Percentiles rank a stretch among this genome's conserved stretches.
Evolutionary conservation across 352 stramenopile genomes (phyloP).

Genomic region (Phytophthora aleatoria): DNA sequence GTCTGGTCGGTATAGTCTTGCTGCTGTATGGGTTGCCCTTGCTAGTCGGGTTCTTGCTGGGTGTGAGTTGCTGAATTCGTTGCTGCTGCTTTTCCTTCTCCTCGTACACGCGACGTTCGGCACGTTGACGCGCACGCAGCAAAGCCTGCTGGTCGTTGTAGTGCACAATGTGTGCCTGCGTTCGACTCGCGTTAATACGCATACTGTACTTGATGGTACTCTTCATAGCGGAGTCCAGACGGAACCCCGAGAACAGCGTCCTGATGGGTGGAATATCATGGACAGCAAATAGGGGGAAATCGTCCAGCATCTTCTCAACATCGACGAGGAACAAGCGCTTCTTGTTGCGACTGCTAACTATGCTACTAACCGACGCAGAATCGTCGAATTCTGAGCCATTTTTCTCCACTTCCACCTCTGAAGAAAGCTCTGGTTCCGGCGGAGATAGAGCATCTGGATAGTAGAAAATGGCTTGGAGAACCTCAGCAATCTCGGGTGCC

Average conservation of each 20-base stretch:
- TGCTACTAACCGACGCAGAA: constrained; percentile 22
- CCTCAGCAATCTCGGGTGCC: constrained; percentile 59
- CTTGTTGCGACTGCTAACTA: constrained; percentile 30
- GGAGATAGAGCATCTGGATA: constrained; percentile 15
- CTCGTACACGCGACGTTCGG: constrained; percentile 70
- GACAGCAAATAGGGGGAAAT: constrained; percentile 49
- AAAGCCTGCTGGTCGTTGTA: constrained; percentile 68
- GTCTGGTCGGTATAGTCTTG: constrained; percentile 46
- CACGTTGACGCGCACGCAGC: constrained; percentile 51
- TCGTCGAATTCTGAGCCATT: constrained; percentile 25
- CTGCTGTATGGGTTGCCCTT: constrained; percentile 46
- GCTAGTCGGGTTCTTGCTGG: constrained; percentile 35
- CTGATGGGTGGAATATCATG: constrained; percentile 50
- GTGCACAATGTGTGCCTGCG: constrained; percentile 69
- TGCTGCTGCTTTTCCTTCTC: constrained; percentile 70
- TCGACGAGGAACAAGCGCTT: constrained; percentile 45
- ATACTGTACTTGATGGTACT: constrained; percentile 75
- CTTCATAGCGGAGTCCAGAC: constrained; percentile 78
- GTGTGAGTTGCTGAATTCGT: constrained; percentile 54
- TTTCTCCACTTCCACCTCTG: constrained; percentile 2
- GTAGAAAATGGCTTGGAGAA: constrained; percentile 64
- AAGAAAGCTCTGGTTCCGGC: not conserved
- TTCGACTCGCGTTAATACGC: constrained; percentile 77
- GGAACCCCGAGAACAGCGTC: constrained; percentile 65
- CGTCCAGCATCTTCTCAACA: constrained; percentile 42